phyloP scores from a whole-genome alignment of 2,329 filamentous ascomycete species.

The Fusarium sp. region DNA sequence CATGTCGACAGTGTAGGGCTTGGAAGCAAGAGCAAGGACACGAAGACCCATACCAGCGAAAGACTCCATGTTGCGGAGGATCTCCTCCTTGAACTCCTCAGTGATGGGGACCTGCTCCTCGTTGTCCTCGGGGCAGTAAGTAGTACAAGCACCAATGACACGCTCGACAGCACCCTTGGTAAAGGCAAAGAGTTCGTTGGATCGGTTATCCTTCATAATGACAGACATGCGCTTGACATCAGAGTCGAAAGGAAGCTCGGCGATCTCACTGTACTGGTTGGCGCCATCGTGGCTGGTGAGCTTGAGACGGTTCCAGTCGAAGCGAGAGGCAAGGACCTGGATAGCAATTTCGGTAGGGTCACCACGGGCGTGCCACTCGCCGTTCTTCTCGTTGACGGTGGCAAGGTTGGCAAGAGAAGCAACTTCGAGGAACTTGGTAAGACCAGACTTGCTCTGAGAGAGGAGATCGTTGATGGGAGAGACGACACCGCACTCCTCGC shows the following conservation, averaged over 20 bases:
- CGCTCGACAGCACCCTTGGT: conserved; percentile 76
- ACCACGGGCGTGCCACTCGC: conserved; percentile 69
- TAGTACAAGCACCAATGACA: conserved; percentile 69
- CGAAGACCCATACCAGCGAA: conserved; percentile 72
- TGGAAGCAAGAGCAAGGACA: conserved; percentile 70
- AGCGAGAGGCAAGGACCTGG: conserved; percentile 76
- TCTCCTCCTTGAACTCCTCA: conserved; percentile 62
- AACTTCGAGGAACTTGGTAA: conserved; percentile 67
- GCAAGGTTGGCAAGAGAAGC: conserved; percentile 68
- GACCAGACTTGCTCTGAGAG: conserved; percentile 53
- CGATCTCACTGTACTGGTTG: conserved; percentile 65
- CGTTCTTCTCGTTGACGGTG: conserved; percentile 57
- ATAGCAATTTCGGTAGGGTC: conserved; percentile 79
- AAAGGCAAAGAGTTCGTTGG: conserved; percentile 51
- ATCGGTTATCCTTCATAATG: conserved; percentile 62
- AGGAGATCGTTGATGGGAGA: conserved; percentile 50
- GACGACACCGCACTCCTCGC: conserved; percentile 42
- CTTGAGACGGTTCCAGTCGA: conserved; percentile 67
- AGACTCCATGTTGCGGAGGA: conserved; percentile 72
- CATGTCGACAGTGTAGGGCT: conserved; percentile 54
- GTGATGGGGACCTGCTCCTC: conserved; percentile 56
- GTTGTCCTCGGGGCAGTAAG: conserved; percentile 56
- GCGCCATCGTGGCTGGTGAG: conserved; percentile 58
- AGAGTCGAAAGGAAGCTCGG: conserved; percentile 77
- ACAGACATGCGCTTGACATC: conserved; percentile 81